These are phyloP conservation scores for Penicillium argentinense DNA, from an alignment of 495 filamentous ascomycete species.

Conservation along the genomic window DNA sequence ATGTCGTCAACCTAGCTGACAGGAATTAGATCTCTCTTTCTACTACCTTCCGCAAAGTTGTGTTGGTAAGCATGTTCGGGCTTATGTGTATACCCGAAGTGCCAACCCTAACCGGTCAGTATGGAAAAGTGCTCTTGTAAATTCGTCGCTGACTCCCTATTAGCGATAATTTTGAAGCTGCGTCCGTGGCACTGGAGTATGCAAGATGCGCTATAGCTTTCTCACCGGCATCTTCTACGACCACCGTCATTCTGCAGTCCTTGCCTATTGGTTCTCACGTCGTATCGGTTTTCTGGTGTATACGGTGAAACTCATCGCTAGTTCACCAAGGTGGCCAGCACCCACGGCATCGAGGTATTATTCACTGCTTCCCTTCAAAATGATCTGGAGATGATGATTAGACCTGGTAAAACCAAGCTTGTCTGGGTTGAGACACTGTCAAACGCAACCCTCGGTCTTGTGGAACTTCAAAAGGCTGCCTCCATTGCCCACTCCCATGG, in stretches of 20 bases:
- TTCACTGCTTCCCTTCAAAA: too few species aligned
- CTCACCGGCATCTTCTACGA: not conserved
- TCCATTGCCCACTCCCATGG: not conserved
- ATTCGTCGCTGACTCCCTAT: too few species aligned
- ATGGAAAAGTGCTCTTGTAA: too few species aligned
- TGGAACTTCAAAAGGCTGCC: not conserved
- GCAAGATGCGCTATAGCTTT: not conserved
- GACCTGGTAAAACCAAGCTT: not conserved
- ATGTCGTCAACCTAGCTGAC: too few species aligned
- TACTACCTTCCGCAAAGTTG: not conserved
- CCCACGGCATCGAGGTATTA: not conserved
- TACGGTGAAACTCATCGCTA: not conserved
- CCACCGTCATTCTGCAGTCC: not conserved
- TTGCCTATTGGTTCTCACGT: not conserved
- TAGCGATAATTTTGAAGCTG: not conserved
- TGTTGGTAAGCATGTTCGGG: not conserved
- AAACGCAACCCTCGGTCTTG: not conserved
- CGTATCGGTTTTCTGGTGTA: not conserved
- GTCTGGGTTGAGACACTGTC: not conserved
- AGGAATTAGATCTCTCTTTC: not conserved
- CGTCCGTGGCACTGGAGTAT: not conserved
- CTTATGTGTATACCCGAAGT: not conserved
- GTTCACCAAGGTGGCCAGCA: not conserved
- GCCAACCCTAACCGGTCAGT: not conserved
- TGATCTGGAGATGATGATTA: not conserved